Conservation (phyloP, 2,329 filamentous ascomycete species). For the Chrysoporthe austroafricana region DNA sequence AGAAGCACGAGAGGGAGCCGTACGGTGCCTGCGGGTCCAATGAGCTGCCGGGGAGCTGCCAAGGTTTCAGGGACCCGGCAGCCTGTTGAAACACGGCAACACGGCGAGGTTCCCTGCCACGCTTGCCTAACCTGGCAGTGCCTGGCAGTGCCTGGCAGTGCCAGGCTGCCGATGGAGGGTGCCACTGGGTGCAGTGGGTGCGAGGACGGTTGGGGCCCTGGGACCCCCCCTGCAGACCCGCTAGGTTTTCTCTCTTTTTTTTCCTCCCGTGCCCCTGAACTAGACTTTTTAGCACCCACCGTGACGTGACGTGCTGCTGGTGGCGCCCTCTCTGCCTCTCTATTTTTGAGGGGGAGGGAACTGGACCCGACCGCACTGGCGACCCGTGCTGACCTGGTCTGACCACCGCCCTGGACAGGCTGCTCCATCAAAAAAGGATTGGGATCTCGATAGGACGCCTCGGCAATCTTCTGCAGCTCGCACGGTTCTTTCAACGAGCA, state of each 20-base stretch:
- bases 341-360: background rate
- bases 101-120: background rate
- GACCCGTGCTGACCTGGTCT: background rate
- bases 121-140: too few species aligned
- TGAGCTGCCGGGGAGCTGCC: conserved; percentile 2
- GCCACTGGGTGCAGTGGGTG: too few species aligned
- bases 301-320: background rate
- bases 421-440: conserved; percentile 3
- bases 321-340: background rate
- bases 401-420: background rate
- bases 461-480: conserved; percentile 9
- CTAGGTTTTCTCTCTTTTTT: background rate
- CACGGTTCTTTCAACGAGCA: conserved; percentile 9
- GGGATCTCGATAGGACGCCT: conserved; percentile 4
- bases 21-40: background rate
- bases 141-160: too few species aligned
- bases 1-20: background rate
- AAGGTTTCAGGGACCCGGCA: conserved; percentile 8
- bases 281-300: background rate
- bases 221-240: too few species aligned
- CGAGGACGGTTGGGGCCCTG: too few species aligned
- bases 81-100: conserved; percentile 8
- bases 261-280: background rate
- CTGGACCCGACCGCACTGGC: background rate
- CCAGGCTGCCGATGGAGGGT: too few species aligned